Percentiles rank a stretch among this genome's conserved stretches.
These are phyloP conservation scores for Pythium plurisporium DNA, from an alignment of 352 stramenopile genomes.

Conservation along the genomic window DNA sequence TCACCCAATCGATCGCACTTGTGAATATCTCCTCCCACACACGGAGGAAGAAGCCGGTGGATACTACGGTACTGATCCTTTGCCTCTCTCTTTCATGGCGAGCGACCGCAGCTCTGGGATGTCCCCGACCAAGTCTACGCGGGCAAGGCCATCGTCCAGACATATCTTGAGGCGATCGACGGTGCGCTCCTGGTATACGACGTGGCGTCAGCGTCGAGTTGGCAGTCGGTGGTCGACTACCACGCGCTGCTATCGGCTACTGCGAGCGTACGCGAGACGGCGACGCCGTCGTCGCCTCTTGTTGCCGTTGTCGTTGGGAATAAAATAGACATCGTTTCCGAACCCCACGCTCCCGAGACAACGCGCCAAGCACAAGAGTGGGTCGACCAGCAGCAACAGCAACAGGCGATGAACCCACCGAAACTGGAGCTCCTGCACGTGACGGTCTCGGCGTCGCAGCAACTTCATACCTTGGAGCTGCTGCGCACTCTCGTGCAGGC, in stretches of 20 bases:
- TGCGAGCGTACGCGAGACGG: neutral
- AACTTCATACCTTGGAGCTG: conserved; percentile 9
- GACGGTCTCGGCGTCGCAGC: conserved; percentile 1
- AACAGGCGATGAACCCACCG: neutral
- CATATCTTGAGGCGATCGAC: conserved; percentile 32
- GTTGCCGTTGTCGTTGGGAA: conserved; percentile 13
- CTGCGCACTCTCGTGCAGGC: neutral
- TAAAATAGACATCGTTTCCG: conserved; percentile 8
- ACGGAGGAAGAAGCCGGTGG: too few species aligned
- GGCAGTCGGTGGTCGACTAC: conserved; percentile 28
- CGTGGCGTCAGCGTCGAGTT: conserved; percentile 21
- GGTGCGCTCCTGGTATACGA: conserved; percentile 48
- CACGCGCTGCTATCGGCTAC: conserved; percentile 3
- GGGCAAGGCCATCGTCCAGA: conserved; percentile 37
- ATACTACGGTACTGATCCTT: too few species aligned
- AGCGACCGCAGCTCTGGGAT: conserved; percentile 47
- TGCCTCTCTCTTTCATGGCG: neutral
- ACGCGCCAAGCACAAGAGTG: neutral
- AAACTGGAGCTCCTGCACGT: neutral
- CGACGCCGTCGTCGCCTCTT: neutral
- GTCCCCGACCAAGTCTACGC: conserved; percentile 47
- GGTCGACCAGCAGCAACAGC: neutral
- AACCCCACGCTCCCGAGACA: neutral
- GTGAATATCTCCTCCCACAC: too few species aligned
- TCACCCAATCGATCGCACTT: too few species aligned